These are phyloP conservation scores for Exophiala sideris DNA, from an alignment of 2,329 filamentous ascomycete genomes.

Conservation along the genomic window DNA sequence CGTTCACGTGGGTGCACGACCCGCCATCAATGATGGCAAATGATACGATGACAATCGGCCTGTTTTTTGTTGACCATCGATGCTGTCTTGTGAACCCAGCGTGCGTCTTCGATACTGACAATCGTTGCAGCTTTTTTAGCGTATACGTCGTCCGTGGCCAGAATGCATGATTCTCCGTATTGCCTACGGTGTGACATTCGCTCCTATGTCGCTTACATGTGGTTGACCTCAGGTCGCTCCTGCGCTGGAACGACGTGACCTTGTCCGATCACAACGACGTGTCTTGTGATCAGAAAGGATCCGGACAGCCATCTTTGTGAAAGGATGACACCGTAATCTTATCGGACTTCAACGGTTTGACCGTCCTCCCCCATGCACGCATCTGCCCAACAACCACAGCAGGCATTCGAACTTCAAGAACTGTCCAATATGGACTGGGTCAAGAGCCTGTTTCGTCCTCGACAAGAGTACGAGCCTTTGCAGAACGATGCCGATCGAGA, in stretches of 20 bases:
- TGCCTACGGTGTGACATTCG: too few relatives aligned
- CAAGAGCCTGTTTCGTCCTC: slow-evolving; percentile 33
- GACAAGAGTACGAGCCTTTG: slow-evolving; percentile 33
- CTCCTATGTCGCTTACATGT: too few relatives aligned
- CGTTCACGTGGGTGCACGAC: slow-evolving; percentile 31
- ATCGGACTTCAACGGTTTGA: slow-evolving; percentile 8
- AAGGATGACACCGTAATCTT: slow-evolving; percentile 10
- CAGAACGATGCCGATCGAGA: slow-evolving; percentile 21
- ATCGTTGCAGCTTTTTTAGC: too few relatives aligned
- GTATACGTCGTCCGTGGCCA: too few relatives aligned
- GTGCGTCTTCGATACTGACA: too few relatives aligned
- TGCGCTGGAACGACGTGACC: too few relatives aligned
- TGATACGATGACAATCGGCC: not conserved
- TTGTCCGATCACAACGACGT: too few relatives aligned
- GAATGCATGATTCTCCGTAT: too few relatives aligned
- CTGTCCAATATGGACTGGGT: slow-evolving; percentile 35
- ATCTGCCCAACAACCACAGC: slow-evolving; percentile 1
- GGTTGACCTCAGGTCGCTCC: too few relatives aligned
- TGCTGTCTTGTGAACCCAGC: too few relatives aligned
- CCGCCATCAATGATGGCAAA: slow-evolving; percentile 14
- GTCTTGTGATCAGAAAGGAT: not conserved
- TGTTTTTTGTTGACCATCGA: not conserved
- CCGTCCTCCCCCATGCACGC: slow-evolving; percentile 14
- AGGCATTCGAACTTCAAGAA: slow-evolving; percentile 23
- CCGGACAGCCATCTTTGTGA: not conserved